Percentiles rank a stretch among this genome's conserved stretches.
Conservation (phyloP, 2,329 filamentous ascomycete species). For the Microsporum canis region DNA sequence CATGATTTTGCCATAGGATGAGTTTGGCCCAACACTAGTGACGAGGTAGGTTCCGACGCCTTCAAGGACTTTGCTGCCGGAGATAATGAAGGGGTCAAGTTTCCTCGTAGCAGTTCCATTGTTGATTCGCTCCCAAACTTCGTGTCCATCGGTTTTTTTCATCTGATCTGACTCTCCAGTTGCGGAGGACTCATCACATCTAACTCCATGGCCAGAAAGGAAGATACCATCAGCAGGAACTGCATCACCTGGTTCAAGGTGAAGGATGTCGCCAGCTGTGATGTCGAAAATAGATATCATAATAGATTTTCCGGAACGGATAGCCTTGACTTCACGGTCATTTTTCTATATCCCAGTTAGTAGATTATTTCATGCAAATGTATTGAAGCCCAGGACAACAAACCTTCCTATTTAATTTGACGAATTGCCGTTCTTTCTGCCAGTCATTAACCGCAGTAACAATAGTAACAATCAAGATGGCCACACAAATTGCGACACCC, state of each 20-base stretch:
- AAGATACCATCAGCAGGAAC: conserved; percentile 61
- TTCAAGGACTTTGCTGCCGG: conserved; percentile 66
- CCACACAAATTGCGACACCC: conserved; percentile 55
- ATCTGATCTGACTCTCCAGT: conserved; percentile 64
- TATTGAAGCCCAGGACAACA: conserved; percentile 9
- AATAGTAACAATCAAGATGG: conserved; percentile 53
- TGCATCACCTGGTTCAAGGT: conserved; percentile 58
- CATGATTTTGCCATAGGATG: conserved; percentile 63
- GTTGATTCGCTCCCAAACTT: conserved; percentile 47
- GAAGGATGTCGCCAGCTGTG: conserved; percentile 57
- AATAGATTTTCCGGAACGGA: conserved; percentile 54
- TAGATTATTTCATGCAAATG: background rate
- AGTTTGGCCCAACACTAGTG: conserved; percentile 62
- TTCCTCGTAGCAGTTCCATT: conserved; percentile 43
- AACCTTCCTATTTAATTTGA: conserved; percentile 45
- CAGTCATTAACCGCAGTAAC: conserved; percentile 56
- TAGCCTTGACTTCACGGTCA: conserved; percentile 53
- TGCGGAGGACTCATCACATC: conserved; percentile 62
- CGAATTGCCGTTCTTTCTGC: conserved; percentile 57
- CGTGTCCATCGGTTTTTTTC: conserved; percentile 52
- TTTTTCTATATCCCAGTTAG: conserved; percentile 41
- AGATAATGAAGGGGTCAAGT: conserved; percentile 65
- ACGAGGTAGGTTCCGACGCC: conserved; percentile 64
- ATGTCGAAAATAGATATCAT: conserved; percentile 56
- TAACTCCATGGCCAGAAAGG: conserved; percentile 53